Conservation (phyloP, 164 flowering plant genomes). For the Warburgia ugandensis region DNA sequence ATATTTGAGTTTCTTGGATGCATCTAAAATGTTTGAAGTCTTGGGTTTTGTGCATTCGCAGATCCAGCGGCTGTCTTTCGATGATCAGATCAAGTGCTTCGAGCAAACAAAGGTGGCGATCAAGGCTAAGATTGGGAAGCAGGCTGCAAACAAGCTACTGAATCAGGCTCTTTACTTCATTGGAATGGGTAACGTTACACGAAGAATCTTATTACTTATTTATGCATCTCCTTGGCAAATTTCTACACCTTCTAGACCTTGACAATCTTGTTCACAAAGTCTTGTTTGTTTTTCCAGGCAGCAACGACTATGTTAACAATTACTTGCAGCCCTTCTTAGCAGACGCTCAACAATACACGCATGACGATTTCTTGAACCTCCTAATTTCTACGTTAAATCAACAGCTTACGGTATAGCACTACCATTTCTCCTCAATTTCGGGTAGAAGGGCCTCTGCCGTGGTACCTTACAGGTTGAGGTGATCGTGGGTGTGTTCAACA, state of each 20-base stretch:
- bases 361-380: constrained; percentile 53
- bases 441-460: too few relatives aligned
- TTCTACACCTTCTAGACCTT: not conserved
- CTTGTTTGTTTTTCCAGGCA: constrained; percentile 33
- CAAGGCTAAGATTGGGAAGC: constrained; percentile 47
- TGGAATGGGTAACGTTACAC: constrained; percentile 47
- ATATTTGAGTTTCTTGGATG: not conserved
- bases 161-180: constrained; percentile 58
- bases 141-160: constrained; percentile 38
- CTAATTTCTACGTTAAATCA: constrained; percentile 39
- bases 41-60: constrained; percentile 11
- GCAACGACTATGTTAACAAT: constrained; percentile 90
- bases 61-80: constrained; percentile 67
- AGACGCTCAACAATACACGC: constrained; percentile 67
- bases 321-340: constrained; percentile 68
- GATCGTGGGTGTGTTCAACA: too few relatives aligned
- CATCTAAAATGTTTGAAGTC: not conserved
- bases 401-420: constrained; percentile 40
- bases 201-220: not conserved
- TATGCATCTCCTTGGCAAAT: not conserved
- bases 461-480: too few relatives aligned
- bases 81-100: constrained; percentile 60
- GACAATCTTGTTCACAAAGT: too few relatives aligned
- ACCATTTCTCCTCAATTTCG: too few relatives aligned
- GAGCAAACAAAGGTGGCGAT: constrained; percentile 41